These are phyloP conservation scores for Coemansia asiatica DNA, from an alignment of 192 early-diverging fungal species.

Conservation along the genomic window DNA sequence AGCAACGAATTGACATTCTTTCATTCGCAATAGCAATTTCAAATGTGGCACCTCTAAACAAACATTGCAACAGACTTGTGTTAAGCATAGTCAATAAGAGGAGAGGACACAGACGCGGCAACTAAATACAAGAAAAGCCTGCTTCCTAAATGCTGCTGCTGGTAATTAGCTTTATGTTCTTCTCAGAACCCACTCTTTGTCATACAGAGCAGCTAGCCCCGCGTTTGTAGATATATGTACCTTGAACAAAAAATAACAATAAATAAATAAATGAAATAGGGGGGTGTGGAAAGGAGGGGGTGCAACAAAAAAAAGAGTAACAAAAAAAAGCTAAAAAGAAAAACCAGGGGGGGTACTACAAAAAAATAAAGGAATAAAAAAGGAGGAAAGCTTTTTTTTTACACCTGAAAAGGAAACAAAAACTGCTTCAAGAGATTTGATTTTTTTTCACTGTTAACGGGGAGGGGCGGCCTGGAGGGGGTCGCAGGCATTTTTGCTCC, in stretches of 20 bases:
- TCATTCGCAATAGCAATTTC: no score
- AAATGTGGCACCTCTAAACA: no score
- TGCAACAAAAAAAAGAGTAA: slow-evolving; percentile 7
- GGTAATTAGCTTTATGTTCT: not conserved
- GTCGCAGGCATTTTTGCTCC: not conserved
- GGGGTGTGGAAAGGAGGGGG: not conserved
- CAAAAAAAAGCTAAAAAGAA: slow-evolving; percentile 5
- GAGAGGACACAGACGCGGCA: no score
- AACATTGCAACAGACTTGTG: no score
- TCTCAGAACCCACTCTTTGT: not conserved
- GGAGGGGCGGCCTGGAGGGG: not conserved
- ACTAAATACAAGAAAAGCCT: no score
- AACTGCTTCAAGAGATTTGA: not conserved
- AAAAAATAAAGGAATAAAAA: not conserved
- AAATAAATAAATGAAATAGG: not conserved
- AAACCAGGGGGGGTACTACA: not conserved
- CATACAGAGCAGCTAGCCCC: not conserved
- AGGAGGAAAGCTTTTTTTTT: no score
- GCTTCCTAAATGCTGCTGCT: not conserved
- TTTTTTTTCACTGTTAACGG: not conserved
- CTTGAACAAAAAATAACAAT: slow-evolving; percentile 1
- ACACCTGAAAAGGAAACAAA: not conserved
- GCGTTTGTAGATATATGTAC: not conserved
- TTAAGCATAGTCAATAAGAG: no score
- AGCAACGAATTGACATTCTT: no score